Percentiles rank a stretch among this genome's conserved stretches.
phyloP scores from a whole-genome alignment of 2,329 filamentous ascomycete species.

The Ophiostoma ulmi region DNA sequence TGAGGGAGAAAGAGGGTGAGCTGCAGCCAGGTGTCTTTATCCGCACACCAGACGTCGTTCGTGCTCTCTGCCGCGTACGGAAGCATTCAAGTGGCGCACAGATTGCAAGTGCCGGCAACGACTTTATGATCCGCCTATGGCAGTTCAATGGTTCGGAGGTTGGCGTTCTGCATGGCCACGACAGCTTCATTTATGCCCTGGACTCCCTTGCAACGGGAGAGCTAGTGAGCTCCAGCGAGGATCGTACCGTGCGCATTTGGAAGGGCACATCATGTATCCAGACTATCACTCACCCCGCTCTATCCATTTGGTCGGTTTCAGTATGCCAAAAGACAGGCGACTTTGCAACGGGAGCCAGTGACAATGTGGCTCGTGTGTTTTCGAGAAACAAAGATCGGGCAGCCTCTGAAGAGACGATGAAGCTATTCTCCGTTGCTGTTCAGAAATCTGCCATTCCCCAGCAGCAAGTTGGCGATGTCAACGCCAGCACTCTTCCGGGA shows the following conservation, averaged over 20 bases:
- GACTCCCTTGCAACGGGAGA: conserved; percentile 74
- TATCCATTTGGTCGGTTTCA: conserved; percentile 94
- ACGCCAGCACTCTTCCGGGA: conserved; percentile 86
- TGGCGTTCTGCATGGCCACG: conserved; percentile 76
- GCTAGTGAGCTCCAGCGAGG: conserved; percentile 85
- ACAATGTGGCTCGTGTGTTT: conserved; percentile 79
- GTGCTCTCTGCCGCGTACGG: conserved; percentile 76
- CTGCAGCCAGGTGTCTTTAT: conserved; percentile 51
- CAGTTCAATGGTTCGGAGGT: conserved; percentile 72
- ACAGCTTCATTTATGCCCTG: conserved; percentile 90
- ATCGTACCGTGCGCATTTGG: conserved; percentile 91
- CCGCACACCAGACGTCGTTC: conserved; percentile 73
- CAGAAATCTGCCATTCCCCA: conserved; percentile 81
- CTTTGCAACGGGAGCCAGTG: conserved; percentile 89
- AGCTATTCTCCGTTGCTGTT: conserved; percentile 75
- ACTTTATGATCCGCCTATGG: conserved; percentile 83
- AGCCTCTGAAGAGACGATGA: conserved; percentile 62
- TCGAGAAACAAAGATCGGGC: conserved; percentile 64
- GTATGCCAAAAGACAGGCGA: conserved; percentile 77
- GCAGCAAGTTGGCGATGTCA: conserved; percentile 70
- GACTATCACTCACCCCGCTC: conserved; percentile 93
- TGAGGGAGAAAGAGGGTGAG: conserved; percentile 43
- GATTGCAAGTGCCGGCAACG: conserved; percentile 93
- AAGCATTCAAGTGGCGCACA: conserved; percentile 76
- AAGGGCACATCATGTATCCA: conserved; percentile 76